These are phyloP conservation scores for Floccularia luteovirens DNA, from an alignment of 768 basidiomycete species.

Conservation along the genomic window DNA sequence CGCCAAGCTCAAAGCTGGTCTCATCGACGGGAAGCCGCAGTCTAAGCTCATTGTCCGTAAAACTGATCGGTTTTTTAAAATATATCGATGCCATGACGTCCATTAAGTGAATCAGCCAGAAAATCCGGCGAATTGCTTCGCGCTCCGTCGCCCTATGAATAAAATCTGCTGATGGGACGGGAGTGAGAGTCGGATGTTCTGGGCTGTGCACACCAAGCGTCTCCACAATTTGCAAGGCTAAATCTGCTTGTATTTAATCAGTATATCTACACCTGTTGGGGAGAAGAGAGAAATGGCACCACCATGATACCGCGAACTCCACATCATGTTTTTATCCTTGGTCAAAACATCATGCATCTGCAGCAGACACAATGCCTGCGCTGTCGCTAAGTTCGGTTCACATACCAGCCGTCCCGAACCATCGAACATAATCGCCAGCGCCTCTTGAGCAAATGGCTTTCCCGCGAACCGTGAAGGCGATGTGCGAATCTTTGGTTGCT, in stretches of 20 bases:
- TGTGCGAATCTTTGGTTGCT: conserved; percentile 53
- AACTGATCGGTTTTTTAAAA: conserved; percentile 35
- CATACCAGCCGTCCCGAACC: conserved; percentile 52
- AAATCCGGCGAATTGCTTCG: conserved; percentile 74
- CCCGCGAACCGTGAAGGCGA: conserved; percentile 49
- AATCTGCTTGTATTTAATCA: conserved; percentile 33
- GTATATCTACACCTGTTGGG: conserved; percentile 9
- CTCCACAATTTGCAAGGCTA: conserved; percentile 61
- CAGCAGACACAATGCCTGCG: conserved; percentile 69
- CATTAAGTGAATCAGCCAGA: conserved; percentile 70
- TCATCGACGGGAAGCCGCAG: conserved; percentile 77
- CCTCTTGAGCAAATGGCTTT: conserved; percentile 50
- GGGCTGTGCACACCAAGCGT: conserved; percentile 57
- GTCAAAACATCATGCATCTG: conserved; percentile 57
- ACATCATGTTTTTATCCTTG: conserved; percentile 27
- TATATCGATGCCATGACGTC: conserved; percentile 41
- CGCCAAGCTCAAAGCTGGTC: conserved; percentile 70
- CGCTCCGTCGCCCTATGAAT: conserved; percentile 60
- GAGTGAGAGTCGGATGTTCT: conserved; percentile 52
- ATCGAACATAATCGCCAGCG: conserved; percentile 66
- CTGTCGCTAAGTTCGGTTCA: conserved; percentile 61
- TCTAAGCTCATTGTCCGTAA: conserved; percentile 38
- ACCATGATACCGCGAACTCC: conserved; percentile 46
- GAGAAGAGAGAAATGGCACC: conserved; percentile 13
- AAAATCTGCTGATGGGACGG: conserved; percentile 50